Base-by-base conservation (phyloP, 768 basidiomycete species). In the Crepidotus variabilis region DNA sequence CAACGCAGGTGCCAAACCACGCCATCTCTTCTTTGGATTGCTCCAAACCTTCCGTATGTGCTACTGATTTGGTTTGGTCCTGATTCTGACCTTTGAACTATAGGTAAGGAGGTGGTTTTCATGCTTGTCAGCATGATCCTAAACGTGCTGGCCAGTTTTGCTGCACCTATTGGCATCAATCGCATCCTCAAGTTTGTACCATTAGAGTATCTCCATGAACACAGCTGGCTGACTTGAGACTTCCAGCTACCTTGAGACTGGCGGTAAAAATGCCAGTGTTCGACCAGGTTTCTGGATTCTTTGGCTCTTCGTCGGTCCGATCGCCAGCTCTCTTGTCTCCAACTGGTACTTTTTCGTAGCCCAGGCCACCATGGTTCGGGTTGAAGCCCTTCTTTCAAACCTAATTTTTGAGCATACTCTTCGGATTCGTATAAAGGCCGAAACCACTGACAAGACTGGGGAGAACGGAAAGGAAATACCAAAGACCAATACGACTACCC, bases 231-330 rank as follows among this genome's bases (percentile, higher is more conserved):
- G 49, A 14, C 22, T 23, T 39, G 23, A 18, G 33, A 32, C 18
- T 22, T 9, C 22, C 56, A 86, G 81, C 36, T 84, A 87, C 59
- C 69, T 90, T 20, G 86, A 89, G 67, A 75, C 67, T 5, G 69
- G 71, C 9, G 83, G 81, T 4, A 61, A 76, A 55, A 72, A 67
- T 18, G 75, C 83, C 0, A 63, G 70, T 11, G 67, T 85, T 58
- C 56, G 11, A 87, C 89, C 0, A 88, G 88, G 82, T 8, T 78
- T 90, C 9, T 90, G 88, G 87, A 78, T 90, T 24, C 24, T 70
- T 0, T 71, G 71, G 61, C 70, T 86, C 6, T 79, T 84, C 62
- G 47, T 80, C 2, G 84, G 80, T 21, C 81, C 83, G 8, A 62
- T 75, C 2, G 0, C 78, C 5, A 71, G 69, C 8, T 72, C 79